Evolutionary conservation across 1,284 basidiomycete genomes (phyloP).

Genomic region (Cutaneotrichosporon curvatum): DNA sequence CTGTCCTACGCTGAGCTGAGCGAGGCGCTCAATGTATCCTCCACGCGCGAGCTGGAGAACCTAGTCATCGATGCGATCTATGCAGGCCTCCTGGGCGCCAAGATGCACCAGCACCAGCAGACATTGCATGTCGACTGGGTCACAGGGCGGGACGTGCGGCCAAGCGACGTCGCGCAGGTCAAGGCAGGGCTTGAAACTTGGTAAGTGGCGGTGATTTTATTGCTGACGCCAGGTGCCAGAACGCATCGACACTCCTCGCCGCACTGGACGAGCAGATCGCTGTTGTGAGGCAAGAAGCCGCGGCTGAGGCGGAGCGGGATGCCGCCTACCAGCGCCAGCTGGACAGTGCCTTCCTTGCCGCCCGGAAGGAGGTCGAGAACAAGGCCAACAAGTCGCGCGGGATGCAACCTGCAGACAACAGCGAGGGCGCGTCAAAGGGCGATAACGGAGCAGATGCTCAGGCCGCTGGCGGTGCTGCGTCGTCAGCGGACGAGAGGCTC

Average conservation of each 20-base stretch:
- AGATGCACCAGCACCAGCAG: conserved; percentile 80
- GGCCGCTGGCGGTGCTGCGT: neutral
- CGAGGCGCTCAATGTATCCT: conserved; percentile 57
- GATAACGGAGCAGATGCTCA: no score
- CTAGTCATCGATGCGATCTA: conserved; percentile 94
- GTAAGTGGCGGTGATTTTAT: conserved; percentile 47
- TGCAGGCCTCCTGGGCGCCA: conserved; percentile 75
- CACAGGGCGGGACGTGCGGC: conserved; percentile 76
- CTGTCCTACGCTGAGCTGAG: conserved; percentile 27
- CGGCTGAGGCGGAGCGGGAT: conserved; percentile 3
- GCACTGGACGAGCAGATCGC: conserved; percentile 50
- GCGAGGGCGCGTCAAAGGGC: no score
- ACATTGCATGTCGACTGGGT: conserved; percentile 84
- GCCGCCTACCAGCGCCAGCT: conserved; percentile 5
- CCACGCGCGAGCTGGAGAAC: conserved; percentile 81
- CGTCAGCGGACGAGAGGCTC: no score
- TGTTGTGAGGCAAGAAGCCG: conserved; percentile 4
- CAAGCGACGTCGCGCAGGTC: conserved; percentile 57
- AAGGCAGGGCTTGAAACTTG: conserved; percentile 62
- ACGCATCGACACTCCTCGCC: conserved; percentile 58
- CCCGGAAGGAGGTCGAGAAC: neutral
- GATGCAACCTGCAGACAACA: neutral
- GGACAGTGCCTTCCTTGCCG: conserved; percentile 6
- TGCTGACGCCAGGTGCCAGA: conserved; percentile 55
- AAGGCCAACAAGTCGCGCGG: neutral